Evolutionary conservation across 1,139 yeast species (phyloP), one percentile per base, ranked within the genome.

Genomic region (Geotrichum carabidarum): DNA sequence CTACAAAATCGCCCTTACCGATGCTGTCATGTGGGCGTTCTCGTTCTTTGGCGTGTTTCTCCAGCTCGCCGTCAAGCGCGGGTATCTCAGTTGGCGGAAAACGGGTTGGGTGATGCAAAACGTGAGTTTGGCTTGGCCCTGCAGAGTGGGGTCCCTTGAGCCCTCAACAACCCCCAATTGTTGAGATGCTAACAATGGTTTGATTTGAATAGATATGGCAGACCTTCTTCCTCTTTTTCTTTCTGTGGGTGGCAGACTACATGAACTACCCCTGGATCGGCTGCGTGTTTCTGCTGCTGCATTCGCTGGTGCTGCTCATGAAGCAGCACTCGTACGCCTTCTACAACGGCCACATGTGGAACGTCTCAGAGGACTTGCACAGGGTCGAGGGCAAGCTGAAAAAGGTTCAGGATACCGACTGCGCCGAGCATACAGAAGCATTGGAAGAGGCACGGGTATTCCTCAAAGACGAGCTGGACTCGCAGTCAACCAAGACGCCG

Each of bases 261-360:
- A 66, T 70, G 55, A 70, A 75, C 37, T 85, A 77, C 63, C 88
- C 91, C 2, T 91, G 98, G 98, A 84, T 90, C 53, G 96, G 89
- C 4, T 82, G 83, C 64, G 91, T 90, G 43, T 91, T 86, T 64
- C 71, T 91, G 58, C 77, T 87, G 57, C 74, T 91, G 56, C 98
- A 91, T 68, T 81, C 88, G n/a, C 74, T 88, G 53, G 97, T 91
- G 4, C 73, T 90, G 61, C 69, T 91, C 60, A 91, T 91, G 98
- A 91, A 91, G 67, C 85, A 84, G 82, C 97, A 91, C 68, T 88
- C 96, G 1, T 91, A 83, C 66, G 88, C 87, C 0, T 88, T 84
- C 64, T 91, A 83, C 72, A 90, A 90, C 66, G 98, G 97, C 0
- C 88, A 90, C 67, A 73, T 90, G 55, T 88, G 95, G 93, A 73